Base-by-base conservation (phyloP, 441 rosid genomes). In the Pelargonium fulgidum region DNA sequence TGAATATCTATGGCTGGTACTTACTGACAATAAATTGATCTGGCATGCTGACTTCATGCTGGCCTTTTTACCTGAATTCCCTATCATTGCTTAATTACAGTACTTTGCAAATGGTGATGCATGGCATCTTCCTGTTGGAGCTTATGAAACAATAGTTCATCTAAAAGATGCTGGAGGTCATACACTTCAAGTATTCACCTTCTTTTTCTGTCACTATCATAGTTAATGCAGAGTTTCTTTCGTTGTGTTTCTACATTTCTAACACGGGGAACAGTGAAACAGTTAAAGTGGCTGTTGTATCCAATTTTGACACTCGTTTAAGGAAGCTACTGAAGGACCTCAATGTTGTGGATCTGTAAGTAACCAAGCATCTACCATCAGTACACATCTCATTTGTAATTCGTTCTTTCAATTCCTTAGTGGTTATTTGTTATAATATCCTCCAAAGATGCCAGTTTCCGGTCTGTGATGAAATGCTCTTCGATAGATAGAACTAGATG, bases 251-350 rank as follows among this genome's bases (percentile, higher is more conserved):
- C 73, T 65, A 70, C 63, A 66, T 64, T 47, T 39, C 70, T 73
- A 45, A 74, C 64, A 17, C 66, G 71, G 70, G 72, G 75, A 68
- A 44, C 70, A 22, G 70, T 75, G 70, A 58, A 63, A 76, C 90
- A 92, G 98, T 88, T 81, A 90, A 87, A 84, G 67, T 88, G 79
- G 98, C 91, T 76, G 93, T 92, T 50, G 89, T 90, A 7, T 92
- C 96, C 67, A 92, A 92, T 76, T 92, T 90, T 26, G 96, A 90
- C 80, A 82, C 78, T 44, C 85, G 96, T 29, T 74, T 92, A 39
- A 88, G 92, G 84, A 92, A 86, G 82, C 80, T 88, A 61, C 66
- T 92, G 80, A 81, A 88, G 85, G 98, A 92, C 77, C 85, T 90
- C 69, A 79, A 83, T 70, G 86, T 88, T 58, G 70, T 85, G 69